Evolutionary conservation across 2,329 filamentous ascomycete genomes (phyloP).

Genomic region (Aspergillus sp.): DNA sequence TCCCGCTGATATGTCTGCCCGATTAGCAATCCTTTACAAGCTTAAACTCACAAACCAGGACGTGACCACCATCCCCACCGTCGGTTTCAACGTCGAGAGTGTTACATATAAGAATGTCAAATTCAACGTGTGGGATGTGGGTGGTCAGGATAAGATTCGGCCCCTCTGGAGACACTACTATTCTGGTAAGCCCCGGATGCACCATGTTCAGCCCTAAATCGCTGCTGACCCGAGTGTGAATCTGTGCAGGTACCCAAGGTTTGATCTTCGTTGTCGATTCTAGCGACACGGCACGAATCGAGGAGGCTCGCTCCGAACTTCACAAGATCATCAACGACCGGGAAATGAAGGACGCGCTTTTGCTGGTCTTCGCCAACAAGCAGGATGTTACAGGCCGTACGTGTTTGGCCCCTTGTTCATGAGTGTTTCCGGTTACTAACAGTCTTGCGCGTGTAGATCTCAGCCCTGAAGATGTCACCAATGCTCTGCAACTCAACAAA

Average conservation of each 20-base stretch:
- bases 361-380: conserved; percentile 98
- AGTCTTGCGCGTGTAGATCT: conserved; percentile 57
- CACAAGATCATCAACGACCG: conserved; percentile 97
- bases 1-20: not conserved
- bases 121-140: conserved; percentile 99
- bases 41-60: conserved; percentile 91
- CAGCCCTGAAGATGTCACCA: conserved; percentile 76
- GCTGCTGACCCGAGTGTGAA: conserved; percentile 5
- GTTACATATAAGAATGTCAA: conserved; percentile 99
- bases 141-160: conserved; percentile 97
- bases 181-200: conserved; percentile 54
- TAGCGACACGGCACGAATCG: conserved; percentile 85
- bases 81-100: conserved; percentile 98
- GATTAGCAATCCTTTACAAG: conserved; percentile 85
- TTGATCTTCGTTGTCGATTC: conserved; percentile 99
- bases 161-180: conserved; percentile 98
- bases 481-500: conserved; percentile 71
- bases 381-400: conserved; percentile 84
- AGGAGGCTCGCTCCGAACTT: conserved; percentile 88
- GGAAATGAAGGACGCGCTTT: conserved; percentile 92
- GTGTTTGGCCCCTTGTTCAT: conserved; percentile 24
- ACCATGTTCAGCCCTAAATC: not conserved
- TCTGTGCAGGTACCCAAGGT: conserved; percentile 76
- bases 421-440: conserved; percentile 14
- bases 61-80: conserved; percentile 96